phyloP scores from a whole-genome alignment of 2,329 filamentous ascomycete species.

The Dactylonectria macrodidyma region DNA sequence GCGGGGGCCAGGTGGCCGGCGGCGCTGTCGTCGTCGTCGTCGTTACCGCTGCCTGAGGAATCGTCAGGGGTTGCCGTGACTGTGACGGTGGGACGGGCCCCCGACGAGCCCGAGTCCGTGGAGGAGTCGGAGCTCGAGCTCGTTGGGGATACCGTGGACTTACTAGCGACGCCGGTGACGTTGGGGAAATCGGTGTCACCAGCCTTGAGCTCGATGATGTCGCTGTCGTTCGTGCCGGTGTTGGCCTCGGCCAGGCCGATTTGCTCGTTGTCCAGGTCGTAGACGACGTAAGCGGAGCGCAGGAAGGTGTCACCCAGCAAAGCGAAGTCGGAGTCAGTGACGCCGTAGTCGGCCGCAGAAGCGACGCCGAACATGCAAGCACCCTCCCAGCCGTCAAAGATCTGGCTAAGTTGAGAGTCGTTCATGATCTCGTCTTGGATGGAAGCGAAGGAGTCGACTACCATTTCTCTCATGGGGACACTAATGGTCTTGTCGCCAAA shows the following conservation, averaged over 20 bases:
- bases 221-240: slow-evolving; percentile 60
- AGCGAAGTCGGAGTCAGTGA: slow-evolving; percentile 51
- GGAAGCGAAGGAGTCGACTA: slow-evolving; percentile 60
- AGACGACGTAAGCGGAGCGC: slow-evolving; percentile 71
- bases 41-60: slow-evolving; percentile 31
- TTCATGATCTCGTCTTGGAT: slow-evolving; percentile 58
- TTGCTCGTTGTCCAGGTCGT: slow-evolving; percentile 66
- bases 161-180: slow-evolving; percentile 60
- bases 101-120: background rate
- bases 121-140: background rate
- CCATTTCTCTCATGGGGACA: slow-evolving; percentile 68
- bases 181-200: slow-evolving; percentile 57
- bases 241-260: slow-evolving; percentile 69
- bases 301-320: slow-evolving; percentile 73
- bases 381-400: slow-evolving; percentile 56
- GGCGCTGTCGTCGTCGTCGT: slow-evolving; percentile 38
- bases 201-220: slow-evolving; percentile 62
- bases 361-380: slow-evolving; percentile 71
- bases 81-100: slow-evolving; percentile 32
- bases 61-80: slow-evolving; percentile 34
- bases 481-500: slow-evolving; percentile 64
- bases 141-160: slow-evolving; percentile 31
- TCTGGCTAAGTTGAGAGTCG: slow-evolving; percentile 51
- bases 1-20: slow-evolving; percentile 39
- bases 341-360: slow-evolving; percentile 54